These are phyloP conservation scores for Colletotrichum agaves DNA, from an alignment of 2,329 filamentous ascomycete species.

Conservation along the genomic window DNA sequence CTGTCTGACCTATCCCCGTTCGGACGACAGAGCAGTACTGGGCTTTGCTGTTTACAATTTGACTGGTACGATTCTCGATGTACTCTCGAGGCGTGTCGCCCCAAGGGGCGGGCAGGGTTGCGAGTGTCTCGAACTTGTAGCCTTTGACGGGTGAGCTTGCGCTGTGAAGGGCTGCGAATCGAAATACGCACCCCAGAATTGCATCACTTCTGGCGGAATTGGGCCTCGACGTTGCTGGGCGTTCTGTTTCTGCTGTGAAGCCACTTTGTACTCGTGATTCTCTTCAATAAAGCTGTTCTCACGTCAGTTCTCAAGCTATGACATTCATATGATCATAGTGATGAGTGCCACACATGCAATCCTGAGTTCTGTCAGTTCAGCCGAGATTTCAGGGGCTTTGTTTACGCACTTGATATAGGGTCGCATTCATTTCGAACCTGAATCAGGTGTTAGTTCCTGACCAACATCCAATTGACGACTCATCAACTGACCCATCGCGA, in stretches of 20 bases:
- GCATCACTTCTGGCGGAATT: slow-evolving; percentile 81
- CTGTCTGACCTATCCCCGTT: slow-evolving; percentile 82
- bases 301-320: slow-evolving; percentile 34
- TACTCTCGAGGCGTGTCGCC: slow-evolving; percentile 76
- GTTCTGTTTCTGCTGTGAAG: slow-evolving; percentile 68
- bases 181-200: slow-evolving; percentile 79
- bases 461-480: too few species aligned
- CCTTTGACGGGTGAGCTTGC: slow-evolving; percentile 59
- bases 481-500: slow-evolving; percentile 73
- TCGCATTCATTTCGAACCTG: slow-evolving; percentile 97
- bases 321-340: not conserved
- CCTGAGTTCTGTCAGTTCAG: slow-evolving; percentile 49
- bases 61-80: slow-evolving; percentile 79
- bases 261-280: slow-evolving; percentile 78
- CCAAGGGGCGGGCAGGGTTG: slow-evolving; percentile 80
- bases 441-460: slow-evolving; percentile 7
- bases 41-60: slow-evolving; percentile 85
- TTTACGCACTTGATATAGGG: slow-evolving; percentile 80
- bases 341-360: slow-evolving; percentile 60
- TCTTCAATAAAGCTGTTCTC: slow-evolving; percentile 88
- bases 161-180: slow-evolving; percentile 10
- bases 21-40: slow-evolving; percentile 96
- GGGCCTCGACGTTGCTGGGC: slow-evolving; percentile 56
- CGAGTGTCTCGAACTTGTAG: slow-evolving; percentile 95
- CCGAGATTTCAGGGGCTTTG: slow-evolving; percentile 23